Conservation (phyloP, 2,329 filamentous ascomycete genomes). For the Diaporthe velutina region DNA sequence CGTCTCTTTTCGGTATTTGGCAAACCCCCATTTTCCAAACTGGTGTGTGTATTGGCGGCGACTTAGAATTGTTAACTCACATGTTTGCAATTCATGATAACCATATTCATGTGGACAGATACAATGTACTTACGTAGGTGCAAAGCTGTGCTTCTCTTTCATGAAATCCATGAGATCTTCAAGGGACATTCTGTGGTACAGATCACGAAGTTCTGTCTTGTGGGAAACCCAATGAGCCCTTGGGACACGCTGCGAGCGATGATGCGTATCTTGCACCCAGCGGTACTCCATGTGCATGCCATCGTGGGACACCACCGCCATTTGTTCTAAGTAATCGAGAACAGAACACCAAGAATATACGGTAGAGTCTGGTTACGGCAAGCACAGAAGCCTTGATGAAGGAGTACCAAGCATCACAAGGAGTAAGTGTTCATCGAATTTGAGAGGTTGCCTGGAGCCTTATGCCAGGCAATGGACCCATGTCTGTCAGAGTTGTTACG, state of each 20-base stretch:
- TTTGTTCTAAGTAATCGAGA: neutral
- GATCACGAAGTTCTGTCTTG: neutral
- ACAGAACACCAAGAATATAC: neutral
- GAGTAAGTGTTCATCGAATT: neutral
- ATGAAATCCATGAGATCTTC: neutral
- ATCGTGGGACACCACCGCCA: neutral
- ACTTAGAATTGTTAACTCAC: neutral
- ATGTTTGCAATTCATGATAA: no score
- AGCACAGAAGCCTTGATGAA: neutral
- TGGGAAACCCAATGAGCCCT: neutral
- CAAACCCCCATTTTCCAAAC: neutral
- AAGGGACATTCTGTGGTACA: neutral
- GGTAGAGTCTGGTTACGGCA: neutral
- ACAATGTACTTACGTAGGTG: slow-evolving; percentile 6
- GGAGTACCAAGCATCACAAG: neutral
- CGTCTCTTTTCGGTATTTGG: neutral
- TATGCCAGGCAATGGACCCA: neutral
- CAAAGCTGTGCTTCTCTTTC: neutral
- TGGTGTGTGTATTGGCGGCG: neutral
- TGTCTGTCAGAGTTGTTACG: neutral
- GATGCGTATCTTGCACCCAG: neutral
- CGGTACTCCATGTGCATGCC: neutral
- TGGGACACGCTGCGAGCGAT: neutral
- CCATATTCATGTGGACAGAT: neutral
- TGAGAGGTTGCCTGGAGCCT: neutral